Evolutionary conservation across 2,329 filamentous ascomycete genomes (phyloP).

Genomic region (Aspergillus fumigatus): DNA sequence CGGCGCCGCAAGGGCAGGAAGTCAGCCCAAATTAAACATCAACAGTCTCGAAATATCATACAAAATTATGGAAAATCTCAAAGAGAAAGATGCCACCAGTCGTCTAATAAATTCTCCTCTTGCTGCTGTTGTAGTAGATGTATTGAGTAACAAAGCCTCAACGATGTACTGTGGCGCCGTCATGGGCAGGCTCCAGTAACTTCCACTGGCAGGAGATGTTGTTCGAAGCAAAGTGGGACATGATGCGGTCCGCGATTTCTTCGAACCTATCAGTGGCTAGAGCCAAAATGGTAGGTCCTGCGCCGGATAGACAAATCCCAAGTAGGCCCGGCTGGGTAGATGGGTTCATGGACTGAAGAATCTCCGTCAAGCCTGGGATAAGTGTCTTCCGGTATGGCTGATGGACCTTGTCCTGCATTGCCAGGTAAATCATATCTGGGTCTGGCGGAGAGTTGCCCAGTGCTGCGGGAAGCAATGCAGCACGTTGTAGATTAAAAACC

Average conservation of each 20-base stretch:
- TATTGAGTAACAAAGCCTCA: background rate
- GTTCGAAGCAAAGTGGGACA: constrained; percentile 63
- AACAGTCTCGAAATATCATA: too few species aligned
- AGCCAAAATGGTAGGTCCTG: constrained; percentile 90
- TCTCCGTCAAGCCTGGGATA: constrained; percentile 86
- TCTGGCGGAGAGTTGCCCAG: constrained; percentile 86
- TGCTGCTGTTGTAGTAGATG: background rate
- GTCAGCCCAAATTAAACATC: background rate
- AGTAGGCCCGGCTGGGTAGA: constrained; percentile 80
- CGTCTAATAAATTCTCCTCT: background rate
- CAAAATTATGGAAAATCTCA: background rate
- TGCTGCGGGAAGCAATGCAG: constrained; percentile 84
- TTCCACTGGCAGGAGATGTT: constrained; percentile 77
- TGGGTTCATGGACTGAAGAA: constrained; percentile 87
- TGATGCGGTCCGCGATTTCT: constrained; percentile 74
- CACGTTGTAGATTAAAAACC: constrained; percentile 87
- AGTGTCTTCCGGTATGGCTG: constrained; percentile 90
- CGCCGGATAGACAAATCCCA: constrained; percentile 91
- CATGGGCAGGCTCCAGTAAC: constrained; percentile 81
- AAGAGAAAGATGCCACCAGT: background rate
- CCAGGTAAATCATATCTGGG: constrained; percentile 89
- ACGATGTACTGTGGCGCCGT: constrained; percentile 37
- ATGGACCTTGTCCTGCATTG: constrained; percentile 98
- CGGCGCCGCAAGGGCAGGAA: background rate
- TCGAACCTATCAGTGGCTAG: constrained; percentile 88